These are phyloP conservation scores for Leishmania turanica DNA, from an alignment of 208 protist genomes.

Conservation along the genomic window DNA sequence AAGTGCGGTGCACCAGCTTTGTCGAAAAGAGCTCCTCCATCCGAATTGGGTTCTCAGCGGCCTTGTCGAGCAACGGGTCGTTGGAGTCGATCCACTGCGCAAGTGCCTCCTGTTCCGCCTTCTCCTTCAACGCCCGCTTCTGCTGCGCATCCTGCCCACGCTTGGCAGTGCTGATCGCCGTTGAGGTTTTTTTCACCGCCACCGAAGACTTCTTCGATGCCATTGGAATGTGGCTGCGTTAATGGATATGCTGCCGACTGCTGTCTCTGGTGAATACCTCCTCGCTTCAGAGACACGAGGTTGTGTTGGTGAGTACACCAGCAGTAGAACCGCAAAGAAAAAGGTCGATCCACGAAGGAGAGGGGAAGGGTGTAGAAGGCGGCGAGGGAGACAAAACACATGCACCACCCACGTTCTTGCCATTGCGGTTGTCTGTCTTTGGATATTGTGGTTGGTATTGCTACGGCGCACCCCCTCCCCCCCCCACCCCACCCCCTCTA, in stretches of 20 bases:
- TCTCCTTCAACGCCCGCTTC: constrained; percentile 34
- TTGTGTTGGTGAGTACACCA: neutral
- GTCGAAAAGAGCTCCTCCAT: constrained; percentile 53
- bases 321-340: neutral
- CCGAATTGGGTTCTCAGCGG: constrained; percentile 36
- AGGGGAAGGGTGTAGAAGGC: neutral
- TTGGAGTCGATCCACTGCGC: constrained; percentile 57
- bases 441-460: neutral
- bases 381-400: neutral
- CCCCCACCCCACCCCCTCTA: no score
- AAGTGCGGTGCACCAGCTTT: constrained; percentile 66
- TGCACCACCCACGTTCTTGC: neutral
- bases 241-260: neutral
- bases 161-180: constrained; percentile 25
- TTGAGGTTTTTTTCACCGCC: constrained; percentile 25
- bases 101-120: constrained; percentile 33
- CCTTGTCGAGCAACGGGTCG: constrained; percentile 64
- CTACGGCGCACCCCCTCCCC: no score
- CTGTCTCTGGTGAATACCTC: neutral
- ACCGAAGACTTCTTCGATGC: constrained; percentile 18
- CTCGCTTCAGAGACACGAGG: no score
- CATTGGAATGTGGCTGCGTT: constrained; percentile 8
- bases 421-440: neutral
- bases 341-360: neutral
- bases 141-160: constrained; percentile 22